These are phyloP conservation scores for Dujonia santamariae DNA, from an alignment of 1,139 yeast species.

Conservation along the genomic window DNA sequence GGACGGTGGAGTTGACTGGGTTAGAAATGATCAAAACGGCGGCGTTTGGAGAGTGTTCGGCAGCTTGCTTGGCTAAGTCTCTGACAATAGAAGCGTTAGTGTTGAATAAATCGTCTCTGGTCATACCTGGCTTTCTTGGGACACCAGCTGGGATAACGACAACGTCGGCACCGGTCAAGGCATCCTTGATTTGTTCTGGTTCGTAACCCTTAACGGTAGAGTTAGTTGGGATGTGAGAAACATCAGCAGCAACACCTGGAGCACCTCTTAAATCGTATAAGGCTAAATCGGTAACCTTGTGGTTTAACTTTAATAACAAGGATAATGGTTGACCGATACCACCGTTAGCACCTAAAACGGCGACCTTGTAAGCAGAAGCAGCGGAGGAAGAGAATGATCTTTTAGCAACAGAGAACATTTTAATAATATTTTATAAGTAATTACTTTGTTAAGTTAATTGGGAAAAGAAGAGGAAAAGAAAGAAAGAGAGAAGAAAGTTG, in stretches of 20 bases:
- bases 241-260: constrained; percentile 91
- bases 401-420: constrained; percentile 51
- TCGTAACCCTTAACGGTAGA: constrained; percentile 67
- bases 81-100: constrained; percentile 90
- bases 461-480: neutral
- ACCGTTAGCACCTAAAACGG: constrained; percentile 80
- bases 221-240: constrained; percentile 84
- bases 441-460: neutral
- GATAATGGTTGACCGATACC: constrained; percentile 96
- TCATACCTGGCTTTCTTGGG: constrained; percentile 98
- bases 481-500: neutral
- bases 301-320: constrained; percentile 69
- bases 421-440: constrained; percentile 2
- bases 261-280: constrained; percentile 87
- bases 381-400: constrained; percentile 68
- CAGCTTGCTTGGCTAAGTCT: constrained; percentile 78
- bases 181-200: constrained; percentile 58
- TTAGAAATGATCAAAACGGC: constrained; percentile 79
- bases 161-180: constrained; percentile 69
- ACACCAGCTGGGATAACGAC: constrained; percentile 95
- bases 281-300: constrained; percentile 59
- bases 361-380: constrained; percentile 64
- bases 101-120: constrained; percentile 91
- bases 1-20: constrained; percentile 96
- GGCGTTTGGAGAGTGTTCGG: constrained; percentile 70